Evolutionary conservation across 805 yeast genomes (phyloP).

Genomic region (Maudiozyma pseudohumilis): DNA sequence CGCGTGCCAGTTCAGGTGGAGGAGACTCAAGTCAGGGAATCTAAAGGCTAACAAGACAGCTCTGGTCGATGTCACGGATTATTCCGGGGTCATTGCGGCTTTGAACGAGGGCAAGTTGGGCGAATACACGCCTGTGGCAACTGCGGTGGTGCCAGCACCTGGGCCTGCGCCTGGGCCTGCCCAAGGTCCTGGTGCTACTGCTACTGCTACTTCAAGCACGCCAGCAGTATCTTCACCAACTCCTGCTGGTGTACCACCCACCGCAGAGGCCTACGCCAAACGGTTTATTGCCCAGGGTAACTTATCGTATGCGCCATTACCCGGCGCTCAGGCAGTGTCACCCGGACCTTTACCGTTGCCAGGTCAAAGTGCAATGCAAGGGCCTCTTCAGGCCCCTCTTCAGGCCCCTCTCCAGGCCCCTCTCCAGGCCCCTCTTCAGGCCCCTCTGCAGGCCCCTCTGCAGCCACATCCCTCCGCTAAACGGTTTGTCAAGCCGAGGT

Average conservation of each 20-base stretch:
- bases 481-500: slow-evolving; percentile 22
- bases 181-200: background rate
- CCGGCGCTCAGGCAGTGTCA: background rate
- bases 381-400: background rate
- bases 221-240: no score
- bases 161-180: background rate
- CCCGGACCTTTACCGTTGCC: background rate
- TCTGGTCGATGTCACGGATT: slow-evolving; percentile 7
- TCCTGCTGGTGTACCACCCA: background rate
- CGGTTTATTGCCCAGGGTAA: background rate
- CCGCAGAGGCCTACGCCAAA: background rate
- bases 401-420: background rate
- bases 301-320: background rate
- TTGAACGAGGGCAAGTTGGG: slow-evolving; percentile 3
- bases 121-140: background rate
- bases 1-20: slow-evolving; percentile 86
- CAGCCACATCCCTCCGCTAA: slow-evolving; percentile 1
- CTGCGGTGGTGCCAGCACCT: background rate
- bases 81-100: slow-evolving; percentile 3
- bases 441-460: background rate
- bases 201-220: background rate
- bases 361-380: background rate
- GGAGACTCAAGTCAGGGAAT: slow-evolving; percentile 47
- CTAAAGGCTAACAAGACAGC: slow-evolving; percentile 30
- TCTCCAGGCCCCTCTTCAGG: background rate